Evolutionary conservation across 805 yeast genomes (phyloP), one percentile per base, ranked within the genome.

Genomic region (Metschnikowia cerradonensis): DNA sequence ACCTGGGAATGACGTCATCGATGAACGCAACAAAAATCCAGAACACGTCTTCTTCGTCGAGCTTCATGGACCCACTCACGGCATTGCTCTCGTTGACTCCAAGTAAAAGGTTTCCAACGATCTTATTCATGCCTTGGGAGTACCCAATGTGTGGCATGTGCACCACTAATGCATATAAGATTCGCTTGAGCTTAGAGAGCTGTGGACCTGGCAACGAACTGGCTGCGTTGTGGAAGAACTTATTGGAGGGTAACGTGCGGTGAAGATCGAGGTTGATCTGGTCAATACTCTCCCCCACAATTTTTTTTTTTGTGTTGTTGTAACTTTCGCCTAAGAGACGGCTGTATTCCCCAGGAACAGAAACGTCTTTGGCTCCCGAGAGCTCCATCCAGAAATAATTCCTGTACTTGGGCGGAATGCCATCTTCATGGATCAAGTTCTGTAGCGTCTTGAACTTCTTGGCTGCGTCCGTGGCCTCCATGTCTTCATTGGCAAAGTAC

Each of bases 91-190:
- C 60, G 40, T 49, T 53, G 43, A 64, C 71, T 0, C 75, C 73
- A 20, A 81, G 58, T 11, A 81, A 59, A 8, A 81, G 53, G 42
- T 76, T 77, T 0, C 82, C 86, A 10, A 75, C 77, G n/a, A 81
- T 76, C 56, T 80, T 74, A 59, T 81, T 81, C 86, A 81, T 75
- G 1, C 86, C 86, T 56, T 81, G 86, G 47, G 81, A 76, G 59
- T 81, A 81, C 0, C 86, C 85, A 40, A 80, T 67, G 0, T 67
- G 67, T 0, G 79, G 76, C 52, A 73, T 72, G 52, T 78, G 71
- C 6, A 73, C 67, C 17, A 75, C 72, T 55, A 76, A 80, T 0
- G 84, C 83, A 36, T 74, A 71, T 45, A 81, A 62, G 5, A 81
- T 73, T 14, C 78, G 65, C 39, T 77, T 67, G 31, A 81, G 60